Evolutionary conservation across 176 grass and related monocot genomes (phyloP), one percentile per base, ranked within the genome.

Genomic region (Aegilops tauschii): DNA sequence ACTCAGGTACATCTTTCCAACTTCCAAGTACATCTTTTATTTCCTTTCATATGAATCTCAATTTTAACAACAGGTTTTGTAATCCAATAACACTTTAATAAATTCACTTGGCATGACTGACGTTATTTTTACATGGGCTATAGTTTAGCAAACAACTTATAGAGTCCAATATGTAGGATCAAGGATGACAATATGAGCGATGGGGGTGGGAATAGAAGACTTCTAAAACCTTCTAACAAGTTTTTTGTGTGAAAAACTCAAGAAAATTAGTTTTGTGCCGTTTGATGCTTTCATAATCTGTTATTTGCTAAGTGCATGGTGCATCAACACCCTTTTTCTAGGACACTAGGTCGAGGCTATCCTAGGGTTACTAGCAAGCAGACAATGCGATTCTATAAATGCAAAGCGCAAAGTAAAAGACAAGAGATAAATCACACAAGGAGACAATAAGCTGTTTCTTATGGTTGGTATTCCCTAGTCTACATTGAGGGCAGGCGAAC

Each of bases 1-100:
- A 99, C 97, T 86, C 97, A 99, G 97, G 97, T 98, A 90, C 61
- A 62, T 87, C 23, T n/a, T 62, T 64, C 21, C 6, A 52, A 74
- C 73, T 64, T 85, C 32, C 8, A 25, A 89, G 30, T 74, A 84
- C 75, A 36, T n/a, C 9, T 84, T 84, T 90, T 75, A 75, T 49
- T 40, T 74, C 39, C 14, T 52, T 72, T 39, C 21, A 12, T 64
- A 76, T 23, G 7, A 35, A 78, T 42, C 49, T 69, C 47, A 87
- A 65, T 28, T 76, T 84, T 37, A 34, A 52, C 76, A 54, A 4
- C 34, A 85, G 73, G 31, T 78, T 9, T 42, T 86, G 62, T 14
- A 52, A 76, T 76, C 27, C 45, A 13, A 11, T 54, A 68, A 13
- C 37, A 69, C 17, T 40, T 70, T 5, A 39, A 20, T 77, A 31